Evolutionary conservation across 129 eudicot genomes (phyloP).

Genomic region (Glebionis coronaria): DNA sequence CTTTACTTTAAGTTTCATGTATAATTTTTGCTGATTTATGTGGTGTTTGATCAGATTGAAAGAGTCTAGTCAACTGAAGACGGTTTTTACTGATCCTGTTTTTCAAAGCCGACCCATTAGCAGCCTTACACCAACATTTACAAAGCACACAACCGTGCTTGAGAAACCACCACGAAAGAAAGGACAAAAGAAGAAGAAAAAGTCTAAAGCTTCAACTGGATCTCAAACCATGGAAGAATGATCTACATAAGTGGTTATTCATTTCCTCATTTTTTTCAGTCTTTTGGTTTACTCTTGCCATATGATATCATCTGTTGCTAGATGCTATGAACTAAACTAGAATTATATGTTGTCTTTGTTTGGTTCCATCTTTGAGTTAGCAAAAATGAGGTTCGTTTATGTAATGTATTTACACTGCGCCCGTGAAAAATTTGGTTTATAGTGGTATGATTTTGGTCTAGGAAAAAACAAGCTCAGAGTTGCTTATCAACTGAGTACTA

Average conservation of each 20-base stretch:
- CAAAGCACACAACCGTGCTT: slow-evolving; percentile 68
- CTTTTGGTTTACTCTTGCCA: not conserved
- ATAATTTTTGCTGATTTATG: not conserved
- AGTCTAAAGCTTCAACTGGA: slow-evolving; percentile 46
- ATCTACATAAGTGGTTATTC: slow-evolving; percentile 8
- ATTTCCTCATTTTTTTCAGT: slow-evolving; percentile 2
- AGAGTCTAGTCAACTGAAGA: slow-evolving; percentile 62
- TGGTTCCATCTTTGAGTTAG: no score
- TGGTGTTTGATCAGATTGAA: slow-evolving; percentile 46
- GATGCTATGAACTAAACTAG: slow-evolving; percentile 5
- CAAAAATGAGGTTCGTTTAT: no score
- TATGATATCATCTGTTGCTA: slow-evolving; percentile 23
- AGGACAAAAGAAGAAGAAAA: slow-evolving; percentile 32
- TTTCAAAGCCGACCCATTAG: slow-evolving; percentile 78
- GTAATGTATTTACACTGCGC: no score
- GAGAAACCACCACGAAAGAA: slow-evolving; percentile 55
- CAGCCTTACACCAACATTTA: slow-evolving; percentile 78
- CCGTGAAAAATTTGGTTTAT: no score
- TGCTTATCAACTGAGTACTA: no score
- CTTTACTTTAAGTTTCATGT: not conserved
- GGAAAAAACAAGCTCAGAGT: no score
- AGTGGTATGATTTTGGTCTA: no score
- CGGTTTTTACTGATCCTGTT: slow-evolving; percentile 56
- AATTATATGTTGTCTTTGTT: not conserved
- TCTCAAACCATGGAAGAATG: slow-evolving; percentile 61